Evolutionary conservation across 345 rosid genomes (phyloP).

Genomic region (Melastoma malabathricum): DNA sequence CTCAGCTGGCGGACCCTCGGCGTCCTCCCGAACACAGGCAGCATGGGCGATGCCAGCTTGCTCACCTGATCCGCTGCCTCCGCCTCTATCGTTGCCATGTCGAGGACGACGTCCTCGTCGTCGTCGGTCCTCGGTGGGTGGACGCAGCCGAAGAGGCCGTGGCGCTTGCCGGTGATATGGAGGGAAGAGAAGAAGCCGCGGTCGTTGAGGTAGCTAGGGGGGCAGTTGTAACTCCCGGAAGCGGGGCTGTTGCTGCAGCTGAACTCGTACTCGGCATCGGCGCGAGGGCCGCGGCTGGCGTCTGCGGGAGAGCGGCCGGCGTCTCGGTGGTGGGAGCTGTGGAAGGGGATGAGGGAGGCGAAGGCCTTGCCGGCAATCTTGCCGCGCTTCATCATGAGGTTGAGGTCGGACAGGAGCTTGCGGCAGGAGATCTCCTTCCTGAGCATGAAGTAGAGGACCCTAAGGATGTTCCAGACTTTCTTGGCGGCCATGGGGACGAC

Average conservation of each 20-base stretch:
- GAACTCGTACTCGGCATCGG: slow-evolving; percentile 61
- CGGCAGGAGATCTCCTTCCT: slow-evolving; percentile 47
- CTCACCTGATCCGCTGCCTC: slow-evolving; percentile 18
- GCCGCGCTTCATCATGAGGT: slow-evolving; percentile 69
- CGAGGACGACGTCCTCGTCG: slow-evolving; percentile 7
- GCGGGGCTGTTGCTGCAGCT: slow-evolving; percentile 87
- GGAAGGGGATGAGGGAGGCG: slow-evolving; percentile 47
- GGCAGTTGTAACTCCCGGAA: slow-evolving; percentile 8
- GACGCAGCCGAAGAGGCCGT: slow-evolving; percentile 42
- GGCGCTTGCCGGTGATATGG: slow-evolving; percentile 10
- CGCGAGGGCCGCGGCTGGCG: slow-evolving; percentile 3
- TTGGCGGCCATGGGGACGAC: slow-evolving; percentile 31
- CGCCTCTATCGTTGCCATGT: slow-evolving; percentile 36
- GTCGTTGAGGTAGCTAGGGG: slow-evolving; percentile 24
- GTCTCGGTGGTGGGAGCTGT: slow-evolving; percentile 27
- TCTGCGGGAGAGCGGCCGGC: slow-evolving; percentile 1
- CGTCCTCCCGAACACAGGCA: slow-evolving; percentile 76
- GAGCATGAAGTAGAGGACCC: slow-evolving; percentile 54
- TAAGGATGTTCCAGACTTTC: slow-evolving; percentile 46
- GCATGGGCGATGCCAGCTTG: slow-evolving; percentile 27
- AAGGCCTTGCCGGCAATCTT: slow-evolving; percentile 54
- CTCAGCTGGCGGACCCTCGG: slow-evolving; percentile 69
- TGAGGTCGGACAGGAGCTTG: slow-evolving; percentile 53
- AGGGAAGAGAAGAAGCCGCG: slow-evolving; percentile 5
- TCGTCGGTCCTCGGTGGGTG: slow-evolving; percentile 49